A percentile compares a stretch with the other conserved stretches of the same genome.
These are phyloP conservation scores for Haplosporangium sp. DNA, from an alignment of 371 early-diverging fungal genomes.

Conservation along the genomic window DNA sequence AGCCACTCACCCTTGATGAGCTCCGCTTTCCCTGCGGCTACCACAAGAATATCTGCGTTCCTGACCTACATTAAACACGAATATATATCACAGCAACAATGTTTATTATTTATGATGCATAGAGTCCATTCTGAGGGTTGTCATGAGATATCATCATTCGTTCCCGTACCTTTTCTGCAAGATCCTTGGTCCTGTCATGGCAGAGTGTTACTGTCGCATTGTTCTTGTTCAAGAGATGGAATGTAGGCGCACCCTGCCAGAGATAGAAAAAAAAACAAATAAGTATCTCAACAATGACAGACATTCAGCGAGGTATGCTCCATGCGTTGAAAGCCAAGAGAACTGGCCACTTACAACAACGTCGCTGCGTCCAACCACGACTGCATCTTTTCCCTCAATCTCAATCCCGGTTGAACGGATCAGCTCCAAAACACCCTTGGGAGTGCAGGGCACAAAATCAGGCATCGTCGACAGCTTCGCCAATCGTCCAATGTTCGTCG, in stretches of 20 bases:
- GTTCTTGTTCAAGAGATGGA: slow-evolving; percentile 78
- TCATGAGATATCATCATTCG: too few species aligned
- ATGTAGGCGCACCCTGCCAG: slow-evolving; percentile 84
- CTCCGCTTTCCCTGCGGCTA: slow-evolving; percentile 85
- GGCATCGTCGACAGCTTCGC: slow-evolving; percentile 82
- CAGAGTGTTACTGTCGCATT: slow-evolving; percentile 94
- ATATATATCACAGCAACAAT: not conserved
- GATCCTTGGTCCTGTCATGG: slow-evolving; percentile 85
- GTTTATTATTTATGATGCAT: not conserved
- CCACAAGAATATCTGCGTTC: slow-evolving; percentile 89
- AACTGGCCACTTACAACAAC: slow-evolving; percentile 73
- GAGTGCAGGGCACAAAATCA: slow-evolving; percentile 93
- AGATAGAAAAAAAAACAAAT: not conserved
- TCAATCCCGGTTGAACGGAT: slow-evolving; percentile 76
- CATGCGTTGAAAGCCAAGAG: not conserved
- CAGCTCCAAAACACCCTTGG: slow-evolving; percentile 90
- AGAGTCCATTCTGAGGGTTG: too few species aligned
- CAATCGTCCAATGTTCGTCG: slow-evolving; percentile 90
- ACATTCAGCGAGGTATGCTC: not conserved
- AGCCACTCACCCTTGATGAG: slow-evolving; percentile 91
- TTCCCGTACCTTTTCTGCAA: slow-evolving; percentile 72
- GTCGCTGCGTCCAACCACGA: slow-evolving; percentile 93
- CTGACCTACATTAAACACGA: slow-evolving; percentile 55
- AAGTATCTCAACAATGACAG: not conserved
- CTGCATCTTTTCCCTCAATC: slow-evolving; percentile 84